Base-by-base conservation (phyloP, 192 early-diverging fungal genomes). In the Dissophora globulifera region DNA sequence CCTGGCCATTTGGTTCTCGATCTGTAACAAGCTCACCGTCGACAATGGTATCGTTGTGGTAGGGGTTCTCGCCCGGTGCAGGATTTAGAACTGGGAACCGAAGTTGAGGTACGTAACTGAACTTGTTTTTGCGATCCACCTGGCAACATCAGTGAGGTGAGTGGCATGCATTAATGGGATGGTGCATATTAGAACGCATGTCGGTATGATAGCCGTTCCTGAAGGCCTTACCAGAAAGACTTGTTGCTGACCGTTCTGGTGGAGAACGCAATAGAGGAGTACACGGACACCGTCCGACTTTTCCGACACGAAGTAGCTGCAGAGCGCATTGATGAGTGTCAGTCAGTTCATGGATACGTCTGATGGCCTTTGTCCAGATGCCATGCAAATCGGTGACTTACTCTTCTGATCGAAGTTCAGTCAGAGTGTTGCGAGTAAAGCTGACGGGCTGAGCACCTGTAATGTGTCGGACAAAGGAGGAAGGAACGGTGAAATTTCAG, bases 11-110 rank as follows among this genome's bases (percentile, higher is more conserved):
- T 0, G 62, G 52, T 46, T 93, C 85, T 1, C 53, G 57, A 66
- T 96, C 96, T 4, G 91, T 71, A 11, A 99, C 93, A 45, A 99
- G 81, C 79, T 99, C 97, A 1, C 93, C 95, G 66, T 99, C 96
- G 38, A 99, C 82, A 13, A 98, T 80, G 8, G 95, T 97, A 42
- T 86, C 78, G 43, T 82, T 54, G 43, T 94, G 93, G 43, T 74
- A 89, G n/a, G n/a, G n/a, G n/a, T n/a, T n/a, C n/a, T n/a, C n/a
- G n/a, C 33, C 56, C 70, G 15, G 17, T 33, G 54, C 58, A 51
- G 80, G 79, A 25, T 52, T 42, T n/a, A 88, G 84, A 30, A 75
- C 50, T n/a, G 91, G 91, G 47, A 95, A 92, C 15, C 82, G 27
- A 22, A 91, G 63, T 22, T 89, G 62, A 12, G 78, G 82, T 1